Percentiles rank a stretch among this genome's conserved stretches.
These are phyloP conservation scores for Russula sp. DNA, from an alignment of 768 basidiomycete species.

Conservation along the genomic window DNA sequence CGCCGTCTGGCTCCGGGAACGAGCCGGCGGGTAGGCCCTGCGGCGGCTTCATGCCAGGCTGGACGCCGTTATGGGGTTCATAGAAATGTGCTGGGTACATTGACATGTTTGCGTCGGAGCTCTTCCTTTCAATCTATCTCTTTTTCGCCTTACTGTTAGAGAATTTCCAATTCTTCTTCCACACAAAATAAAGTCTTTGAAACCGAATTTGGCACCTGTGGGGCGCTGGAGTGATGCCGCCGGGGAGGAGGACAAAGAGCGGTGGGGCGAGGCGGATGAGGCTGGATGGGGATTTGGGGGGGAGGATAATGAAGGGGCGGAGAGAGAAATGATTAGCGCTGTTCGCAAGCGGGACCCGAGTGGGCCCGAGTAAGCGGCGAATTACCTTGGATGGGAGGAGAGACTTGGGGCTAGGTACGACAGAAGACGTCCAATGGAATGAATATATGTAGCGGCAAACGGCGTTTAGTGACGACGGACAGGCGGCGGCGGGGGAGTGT, in stretches of 20 bases:
- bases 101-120: conserved; percentile 14
- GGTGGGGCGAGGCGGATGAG: background rate
- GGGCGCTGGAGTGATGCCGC: background rate
- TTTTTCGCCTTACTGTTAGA: background rate
- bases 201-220: background rate
- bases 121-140: background rate
- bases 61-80: conserved; percentile 28
- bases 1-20: conserved; percentile 28
- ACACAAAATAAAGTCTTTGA: too few species aligned
- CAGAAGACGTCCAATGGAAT: conserved; percentile 15
- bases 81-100: conserved; percentile 29
- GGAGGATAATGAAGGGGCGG: background rate
- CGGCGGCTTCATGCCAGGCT: conserved; percentile 29
- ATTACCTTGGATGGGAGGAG: background rate
- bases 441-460: background rate
- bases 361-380: background rate
- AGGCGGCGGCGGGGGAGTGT: background rate
- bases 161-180: background rate
- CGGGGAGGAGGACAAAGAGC: background rate
- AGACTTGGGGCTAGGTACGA: background rate
- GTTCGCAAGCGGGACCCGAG: conserved; percentile 4
- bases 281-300: conserved; percentile 4
- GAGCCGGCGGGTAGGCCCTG: conserved; percentile 18
- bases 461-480: background rate
- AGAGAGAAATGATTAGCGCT: conserved; percentile 13